Base-by-base conservation (phyloP, 768 basidiomycete species). In the Gelatoporia subvermispora region DNA sequence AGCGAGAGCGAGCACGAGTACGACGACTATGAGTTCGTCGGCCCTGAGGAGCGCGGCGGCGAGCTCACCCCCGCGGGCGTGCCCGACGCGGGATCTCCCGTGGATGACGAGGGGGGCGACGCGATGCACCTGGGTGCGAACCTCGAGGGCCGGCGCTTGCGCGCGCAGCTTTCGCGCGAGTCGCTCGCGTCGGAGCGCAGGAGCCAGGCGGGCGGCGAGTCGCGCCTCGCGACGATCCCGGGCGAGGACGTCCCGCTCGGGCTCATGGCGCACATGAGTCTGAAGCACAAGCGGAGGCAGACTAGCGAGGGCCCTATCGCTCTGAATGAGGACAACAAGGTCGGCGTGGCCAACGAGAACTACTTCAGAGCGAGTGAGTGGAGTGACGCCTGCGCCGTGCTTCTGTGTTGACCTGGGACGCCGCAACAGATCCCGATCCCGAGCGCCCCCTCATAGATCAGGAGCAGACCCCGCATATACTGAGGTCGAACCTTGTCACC, bases 161-260 rank as follows among this genome's bases (percentile, higher is more conserved):
- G 48, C 31, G 41, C 23, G 15, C 18, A 21, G 7, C 35, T 37
- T 8, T 49, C 48, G 17, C 41, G 40, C 17, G 51, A 49, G 28
- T 35, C 43, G 9, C 31, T 18, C 44, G 20, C 35, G 10, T 41
- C 55, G 25, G 68, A 37, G 42, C 31, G 49, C 31, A 22, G 56
- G 51, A 48, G 47, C 47, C 43, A 51, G 44, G 42, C 31, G 47
- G 43, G 58, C 63, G 71, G 31, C 17, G 51, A 39, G 38, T 41
- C 44, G 31, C 82, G 76, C 58, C 75, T 77, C 17, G 78, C 77
- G 28, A 75, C 76, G 48, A 64, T 88, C 16, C 85, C 85, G 2
- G 75, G 68, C 36, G 78, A 74, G 48, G 82, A 81, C 0, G 72
- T 77, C 20, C 87, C 88, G 8, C 84, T 83, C 60, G 88, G 88